These are phyloP conservation scores for Fusarium robinianum DNA, from an alignment of 2,329 filamentous ascomycete genomes.

Conservation along the genomic window DNA sequence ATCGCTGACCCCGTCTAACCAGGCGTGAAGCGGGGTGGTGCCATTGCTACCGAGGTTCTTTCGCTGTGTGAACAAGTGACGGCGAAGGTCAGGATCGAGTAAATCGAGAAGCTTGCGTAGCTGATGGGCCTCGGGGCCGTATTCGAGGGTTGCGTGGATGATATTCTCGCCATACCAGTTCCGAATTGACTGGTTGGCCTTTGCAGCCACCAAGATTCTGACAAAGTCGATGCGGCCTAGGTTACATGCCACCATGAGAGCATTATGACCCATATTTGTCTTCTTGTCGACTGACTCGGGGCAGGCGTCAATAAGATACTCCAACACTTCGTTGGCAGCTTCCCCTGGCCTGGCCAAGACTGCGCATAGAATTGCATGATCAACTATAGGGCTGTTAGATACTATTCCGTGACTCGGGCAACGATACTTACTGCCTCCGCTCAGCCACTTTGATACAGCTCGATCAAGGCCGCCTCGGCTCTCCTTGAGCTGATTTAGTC, in stretches of 20 bases:
- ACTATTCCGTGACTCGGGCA: conserved; percentile 1
- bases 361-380: conserved; percentile 69
- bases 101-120: conserved; percentile 58
- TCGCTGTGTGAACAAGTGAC: conserved; percentile 63
- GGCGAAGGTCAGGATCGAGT: conserved; percentile 60
- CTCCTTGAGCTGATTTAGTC: conserved; percentile 64
- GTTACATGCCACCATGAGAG: conserved; percentile 68
- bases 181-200: conserved; percentile 70
- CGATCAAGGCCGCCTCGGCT: conserved; percentile 66
- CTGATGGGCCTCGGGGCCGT: conserved; percentile 39
- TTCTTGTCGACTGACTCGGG: conserved; percentile 68
- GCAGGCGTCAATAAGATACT: conserved; percentile 66
- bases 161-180: conserved; percentile 68
- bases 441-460: conserved; percentile 65
- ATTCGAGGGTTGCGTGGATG: conserved; percentile 60
- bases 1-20: conserved; percentile 48
- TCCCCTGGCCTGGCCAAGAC: conserved; percentile 51
- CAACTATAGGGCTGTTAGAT: conserved; percentile 48
- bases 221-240: conserved; percentile 58
- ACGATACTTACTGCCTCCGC: conserved; percentile 57
- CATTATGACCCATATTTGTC: conserved; percentile 62
- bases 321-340: conserved; percentile 59
- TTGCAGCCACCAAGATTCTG: conserved; percentile 66
- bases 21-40: conserved; percentile 67
- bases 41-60: conserved; percentile 55